These are phyloP conservation scores for Platanthera guangdongensis DNA, from an alignment of 106 monocot species.

Conservation along the genomic window DNA sequence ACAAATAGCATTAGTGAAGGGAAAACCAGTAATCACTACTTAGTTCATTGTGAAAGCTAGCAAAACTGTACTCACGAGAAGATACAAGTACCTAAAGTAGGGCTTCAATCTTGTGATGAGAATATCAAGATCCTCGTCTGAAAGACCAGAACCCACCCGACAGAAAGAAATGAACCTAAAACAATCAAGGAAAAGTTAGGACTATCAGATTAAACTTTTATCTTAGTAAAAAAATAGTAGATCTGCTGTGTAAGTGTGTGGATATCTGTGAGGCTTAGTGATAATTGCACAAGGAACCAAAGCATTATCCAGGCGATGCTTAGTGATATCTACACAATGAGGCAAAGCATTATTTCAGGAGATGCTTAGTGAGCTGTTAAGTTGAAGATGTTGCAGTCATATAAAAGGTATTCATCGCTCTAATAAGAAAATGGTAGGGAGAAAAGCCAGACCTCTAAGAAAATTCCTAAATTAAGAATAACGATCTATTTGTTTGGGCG, in stretches of 20 bases:
- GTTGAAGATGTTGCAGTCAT: not conserved
- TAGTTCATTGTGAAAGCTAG: not conserved
- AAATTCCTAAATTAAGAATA: not conserved
- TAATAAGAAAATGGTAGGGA: not conserved
- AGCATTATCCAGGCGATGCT: not conserved
- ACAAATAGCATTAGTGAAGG: not conserved
- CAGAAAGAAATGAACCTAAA: constrained; percentile 95
- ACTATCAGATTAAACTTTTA: not conserved
- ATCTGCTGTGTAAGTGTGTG: not conserved
- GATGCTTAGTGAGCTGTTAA: not conserved
- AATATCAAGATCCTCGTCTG: constrained; percentile 89
- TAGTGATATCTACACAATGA: not conserved
- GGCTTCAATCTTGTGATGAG: constrained; percentile 79
- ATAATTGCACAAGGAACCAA: not conserved
- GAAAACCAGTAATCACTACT: not conserved
- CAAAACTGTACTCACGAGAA: not conserved
- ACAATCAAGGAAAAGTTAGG: not conserved
- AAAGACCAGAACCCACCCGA: constrained; percentile 89
- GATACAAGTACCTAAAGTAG: constrained; percentile 58
- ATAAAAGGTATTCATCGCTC: not conserved
- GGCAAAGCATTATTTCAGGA: not conserved
- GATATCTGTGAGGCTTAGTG: not conserved
- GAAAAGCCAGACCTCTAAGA: not conserved
- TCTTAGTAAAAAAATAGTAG: not conserved
- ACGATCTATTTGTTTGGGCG: no score